These are phyloP conservation scores for Trametes punicea DNA, from an alignment of 768 basidiomycete species.

Conservation along the genomic window DNA sequence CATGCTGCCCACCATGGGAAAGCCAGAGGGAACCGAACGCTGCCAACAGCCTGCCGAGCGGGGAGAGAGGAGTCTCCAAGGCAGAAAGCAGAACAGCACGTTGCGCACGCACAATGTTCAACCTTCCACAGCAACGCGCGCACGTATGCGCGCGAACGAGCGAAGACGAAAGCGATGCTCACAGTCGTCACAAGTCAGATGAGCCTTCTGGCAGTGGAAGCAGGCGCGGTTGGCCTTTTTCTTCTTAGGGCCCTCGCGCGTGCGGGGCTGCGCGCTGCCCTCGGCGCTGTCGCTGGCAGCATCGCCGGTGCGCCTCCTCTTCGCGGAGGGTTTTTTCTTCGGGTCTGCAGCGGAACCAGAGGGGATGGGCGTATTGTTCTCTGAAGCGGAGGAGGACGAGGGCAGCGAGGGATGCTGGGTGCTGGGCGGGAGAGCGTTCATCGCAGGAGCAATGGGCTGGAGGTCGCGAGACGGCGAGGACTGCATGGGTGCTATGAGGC, in stretches of 20 bases:
- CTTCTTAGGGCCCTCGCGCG: slow-evolving; percentile 80
- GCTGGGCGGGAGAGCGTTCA: slow-evolving; percentile 15
- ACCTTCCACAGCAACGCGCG: background rate
- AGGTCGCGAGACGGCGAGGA: slow-evolving; percentile 4
- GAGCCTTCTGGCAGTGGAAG: slow-evolving; percentile 94
- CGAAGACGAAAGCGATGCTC: slow-evolving; percentile 34
- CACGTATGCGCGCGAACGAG: background rate
- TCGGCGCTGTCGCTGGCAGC: slow-evolving; percentile 54
- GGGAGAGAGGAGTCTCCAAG: background rate
- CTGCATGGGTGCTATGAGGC: slow-evolving; percentile 11
- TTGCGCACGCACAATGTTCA: background rate
- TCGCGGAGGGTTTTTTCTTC: slow-evolving; percentile 43
- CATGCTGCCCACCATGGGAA: background rate
- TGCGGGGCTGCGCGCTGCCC: slow-evolving; percentile 44
- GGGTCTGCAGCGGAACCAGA: slow-evolving; percentile 21
- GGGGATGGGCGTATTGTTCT: slow-evolving; percentile 23
- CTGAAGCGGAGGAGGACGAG: slow-evolving; percentile 26
- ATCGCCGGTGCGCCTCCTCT: slow-evolving; percentile 62
- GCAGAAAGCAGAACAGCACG: background rate
- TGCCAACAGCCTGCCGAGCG: background rate
- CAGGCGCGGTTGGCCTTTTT: slow-evolving; percentile 95
- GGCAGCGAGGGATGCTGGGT: slow-evolving; percentile 23
- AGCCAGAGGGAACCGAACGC: background rate
- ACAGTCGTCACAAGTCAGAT: slow-evolving; percentile 99
- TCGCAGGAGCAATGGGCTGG: slow-evolving; percentile 15